These are phyloP conservation scores for Aspergillus carbonarius DNA, from an alignment of 2,329 filamentous ascomycete genomes.

Conservation along the genomic window DNA sequence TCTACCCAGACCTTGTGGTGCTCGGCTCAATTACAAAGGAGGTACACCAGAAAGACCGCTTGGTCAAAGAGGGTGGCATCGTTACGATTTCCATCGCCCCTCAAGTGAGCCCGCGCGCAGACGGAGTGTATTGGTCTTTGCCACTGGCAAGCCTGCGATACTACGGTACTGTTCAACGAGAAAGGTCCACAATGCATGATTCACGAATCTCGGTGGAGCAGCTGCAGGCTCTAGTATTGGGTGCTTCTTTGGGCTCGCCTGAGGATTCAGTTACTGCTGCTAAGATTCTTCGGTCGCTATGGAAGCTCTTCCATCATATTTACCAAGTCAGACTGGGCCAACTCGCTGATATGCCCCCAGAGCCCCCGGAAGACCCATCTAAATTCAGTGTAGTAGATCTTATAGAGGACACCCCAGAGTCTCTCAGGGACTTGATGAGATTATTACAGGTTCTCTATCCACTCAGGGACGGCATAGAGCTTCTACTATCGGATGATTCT, in stretches of 20 bases:
- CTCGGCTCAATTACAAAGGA: not conserved
- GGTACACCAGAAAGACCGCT: not conserved
- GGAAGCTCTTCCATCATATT: not conserved
- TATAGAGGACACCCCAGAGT: not conserved
- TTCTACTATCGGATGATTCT: not conserved
- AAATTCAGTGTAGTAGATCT: not conserved
- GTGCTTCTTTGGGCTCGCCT: constrained; percentile 1
- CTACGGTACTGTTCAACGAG: constrained; percentile 4
- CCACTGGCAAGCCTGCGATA: constrained; percentile 11
- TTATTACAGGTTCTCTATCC: not conserved
- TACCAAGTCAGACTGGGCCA: not conserved
- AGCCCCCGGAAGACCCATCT: not conserved
- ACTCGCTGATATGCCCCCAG: not conserved
- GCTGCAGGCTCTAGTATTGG: constrained; percentile 1
- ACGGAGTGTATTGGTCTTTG: constrained; percentile 13
- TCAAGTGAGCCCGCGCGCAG: constrained; percentile 3
- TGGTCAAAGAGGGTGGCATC: constrained; percentile 2
- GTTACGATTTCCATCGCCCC: constrained; percentile 7
- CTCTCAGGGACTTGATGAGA: not conserved
- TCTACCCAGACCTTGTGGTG: constrained; percentile 8
- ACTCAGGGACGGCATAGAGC: not conserved
- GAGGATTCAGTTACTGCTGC: not conserved
- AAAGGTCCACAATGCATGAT: constrained; percentile 6
- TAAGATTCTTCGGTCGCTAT: not conserved
- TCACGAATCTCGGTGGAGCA: not conserved